Conservation (phyloP, 805 yeast genomes). For the Brettanomyces sp. region DNA sequence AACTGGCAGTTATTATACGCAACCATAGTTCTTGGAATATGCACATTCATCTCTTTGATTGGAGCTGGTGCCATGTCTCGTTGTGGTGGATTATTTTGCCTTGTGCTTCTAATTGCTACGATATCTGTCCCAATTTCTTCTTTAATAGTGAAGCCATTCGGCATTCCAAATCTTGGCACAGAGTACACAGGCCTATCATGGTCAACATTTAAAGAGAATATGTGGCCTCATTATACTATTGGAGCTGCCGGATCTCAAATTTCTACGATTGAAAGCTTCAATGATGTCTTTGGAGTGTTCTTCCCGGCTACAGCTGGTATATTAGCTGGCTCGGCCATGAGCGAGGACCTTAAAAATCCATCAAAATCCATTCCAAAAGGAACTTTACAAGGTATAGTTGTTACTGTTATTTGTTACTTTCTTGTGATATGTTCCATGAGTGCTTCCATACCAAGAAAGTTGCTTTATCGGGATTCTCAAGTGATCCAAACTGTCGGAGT, state of each 20-base stretch:
- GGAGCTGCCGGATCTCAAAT: constrained; percentile 88
- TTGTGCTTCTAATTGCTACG: constrained; percentile 60
- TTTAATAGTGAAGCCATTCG: constrained; percentile 55
- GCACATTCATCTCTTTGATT: constrained; percentile 68
- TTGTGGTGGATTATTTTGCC: constrained; percentile 69
- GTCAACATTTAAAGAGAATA: constrained; percentile 54
- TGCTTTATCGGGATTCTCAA: constrained; percentile 72
- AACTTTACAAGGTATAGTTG: constrained; percentile 72
- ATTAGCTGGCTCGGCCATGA: constrained; percentile 98
- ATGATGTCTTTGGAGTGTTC: constrained; percentile 84
- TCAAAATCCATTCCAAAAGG: constrained; percentile 88
- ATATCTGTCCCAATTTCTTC: constrained; percentile 76
- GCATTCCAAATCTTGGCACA: constrained; percentile 36
- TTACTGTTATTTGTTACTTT: constrained; percentile 71
- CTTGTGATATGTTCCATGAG: constrained; percentile 80
- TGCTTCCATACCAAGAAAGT: constrained; percentile 65
- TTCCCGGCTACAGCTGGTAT: constrained; percentile 99
- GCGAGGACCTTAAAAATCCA: constrained; percentile 83
- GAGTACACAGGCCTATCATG: constrained; percentile 68
- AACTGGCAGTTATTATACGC: constrained; percentile 67
- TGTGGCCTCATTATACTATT: constrained; percentile 71
- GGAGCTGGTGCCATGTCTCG: constrained; percentile 77
- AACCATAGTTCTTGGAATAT: constrained; percentile 54
- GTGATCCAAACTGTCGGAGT: constrained; percentile 76
- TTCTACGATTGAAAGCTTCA: constrained; percentile 58